Base-by-base conservation (phyloP, 2,329 filamentous ascomycete genomes). In the Exophiala oligosperma region DNA sequence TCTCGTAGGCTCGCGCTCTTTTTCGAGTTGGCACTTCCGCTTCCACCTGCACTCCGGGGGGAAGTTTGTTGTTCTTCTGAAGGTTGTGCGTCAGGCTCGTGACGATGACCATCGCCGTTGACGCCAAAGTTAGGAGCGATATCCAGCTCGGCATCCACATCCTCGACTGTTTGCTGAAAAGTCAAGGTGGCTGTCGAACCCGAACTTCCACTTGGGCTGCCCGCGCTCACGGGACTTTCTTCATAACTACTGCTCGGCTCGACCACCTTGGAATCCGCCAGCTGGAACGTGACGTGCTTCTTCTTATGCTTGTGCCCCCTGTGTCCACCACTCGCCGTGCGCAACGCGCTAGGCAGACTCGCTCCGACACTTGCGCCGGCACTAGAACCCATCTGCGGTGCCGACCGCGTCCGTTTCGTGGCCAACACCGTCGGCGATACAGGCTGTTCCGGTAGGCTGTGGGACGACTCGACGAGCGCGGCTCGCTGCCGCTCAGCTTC, bases 271-370 rank as follows among this genome's bases (percentile, higher is more conserved):
- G 56, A 60, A 49, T 67, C 64, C 4, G 65, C 60, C 6, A 68
- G 57, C 43, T 65, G 66, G 47, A 68, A 67, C 21, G 59, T 63
- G 44, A 68, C 66, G 43, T 66, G 65, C 46, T 68, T 68, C 40
- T 59, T 49, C 52, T 63, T 64, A 11, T 62, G 51, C 24, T 28
- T 56, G n/a, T 48, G 28, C 9, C 46, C 24, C 9, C 11, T 8
- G 26, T 48, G 46, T 12, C 56, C 53, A 29, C 63, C 62, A 52
- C 46, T 61, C 12, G 57, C 24, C 17, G 54, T 62, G 24, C 66
- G 52, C 21, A 68, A 51, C 6, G 65, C 65, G 47, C 62, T 63
- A 6, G 66, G 65, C n/a, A 66, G 59, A 29, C 49, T 43, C 9
- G 9, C 32, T 9, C 32, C 32, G 40, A 43, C 40, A 43, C 32